A percentile compares a stretch with the other conserved stretches of the same genome.
Conservation (phyloP, 495 filamentous ascomycete species). For the Neurospora terricola region DNA sequence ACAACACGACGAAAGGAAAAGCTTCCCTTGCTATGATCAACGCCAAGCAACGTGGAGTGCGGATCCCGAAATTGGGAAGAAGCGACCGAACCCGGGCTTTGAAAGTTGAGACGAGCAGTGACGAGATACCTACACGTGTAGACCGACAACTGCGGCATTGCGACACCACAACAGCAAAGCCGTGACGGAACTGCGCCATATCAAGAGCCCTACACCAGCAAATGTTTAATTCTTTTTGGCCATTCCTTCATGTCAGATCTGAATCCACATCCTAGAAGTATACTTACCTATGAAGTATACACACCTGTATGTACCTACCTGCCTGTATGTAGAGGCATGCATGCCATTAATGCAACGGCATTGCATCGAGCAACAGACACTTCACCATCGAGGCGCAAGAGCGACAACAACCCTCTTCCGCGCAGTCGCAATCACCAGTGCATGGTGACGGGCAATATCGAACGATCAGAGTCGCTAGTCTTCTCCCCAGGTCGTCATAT, state of each 20-base stretch:
- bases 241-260: background rate
- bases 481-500: background rate
- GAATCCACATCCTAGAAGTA: background rate
- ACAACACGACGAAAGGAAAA: background rate
- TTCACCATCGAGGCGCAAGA: background rate
- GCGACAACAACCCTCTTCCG: background rate
- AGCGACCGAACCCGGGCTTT: background rate
- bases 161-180: background rate
- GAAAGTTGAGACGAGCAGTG: background rate
- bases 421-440: background rate
- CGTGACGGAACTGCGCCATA: background rate
- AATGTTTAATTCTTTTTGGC: background rate
- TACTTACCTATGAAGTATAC: background rate
- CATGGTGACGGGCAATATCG: background rate
- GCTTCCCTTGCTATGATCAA: background rate
- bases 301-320: background rate
- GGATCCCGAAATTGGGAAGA: conserved; percentile 1
- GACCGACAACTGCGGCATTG: background rate
- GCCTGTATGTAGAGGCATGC: background rate
- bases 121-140: background rate
- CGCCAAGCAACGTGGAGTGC: conserved; percentile 10
- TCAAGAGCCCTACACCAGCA: background rate
- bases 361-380: background rate
- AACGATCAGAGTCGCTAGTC: background rate
- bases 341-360: background rate